phyloP scores from a whole-genome alignment of 2,329 filamentous ascomycete species.

The Calonectria crousiana region DNA sequence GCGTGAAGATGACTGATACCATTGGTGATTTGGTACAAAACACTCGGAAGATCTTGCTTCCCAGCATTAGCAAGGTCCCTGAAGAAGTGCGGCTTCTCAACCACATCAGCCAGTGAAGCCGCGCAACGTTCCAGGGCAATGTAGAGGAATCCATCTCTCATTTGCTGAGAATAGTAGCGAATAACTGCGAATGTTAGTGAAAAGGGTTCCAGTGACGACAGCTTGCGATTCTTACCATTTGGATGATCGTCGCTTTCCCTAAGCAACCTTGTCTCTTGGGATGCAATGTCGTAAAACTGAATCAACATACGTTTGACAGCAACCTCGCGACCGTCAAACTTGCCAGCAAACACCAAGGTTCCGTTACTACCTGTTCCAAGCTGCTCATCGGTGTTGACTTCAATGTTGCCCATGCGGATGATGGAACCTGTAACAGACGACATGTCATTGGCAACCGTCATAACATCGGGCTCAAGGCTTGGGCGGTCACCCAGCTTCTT shows the following conservation, averaged over 20 bases:
- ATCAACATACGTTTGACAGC: conserved; percentile 97
- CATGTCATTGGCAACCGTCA: conserved; percentile 68
- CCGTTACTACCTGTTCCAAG: conserved; percentile 90
- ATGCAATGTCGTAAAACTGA: conserved; percentile 95
- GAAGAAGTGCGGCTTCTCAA: conserved; percentile 79
- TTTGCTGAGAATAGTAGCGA: conserved; percentile 93
- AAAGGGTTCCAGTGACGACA: too few relatives aligned
- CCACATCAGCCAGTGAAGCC: conserved; percentile 90
- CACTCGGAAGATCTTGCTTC: conserved; percentile 80
- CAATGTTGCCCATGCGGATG: conserved; percentile 72
- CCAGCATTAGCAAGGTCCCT: conserved; percentile 78
- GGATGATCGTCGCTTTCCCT: conserved; percentile 95
- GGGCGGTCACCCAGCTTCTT: conserved; percentile 68
- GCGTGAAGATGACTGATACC: conserved; percentile 91
- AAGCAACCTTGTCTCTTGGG: conserved; percentile 90
- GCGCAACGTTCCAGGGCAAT: conserved; percentile 96
- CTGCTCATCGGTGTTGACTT: conserved; percentile 73
- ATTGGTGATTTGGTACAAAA: conserved; percentile 89
- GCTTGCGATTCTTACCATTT: conserved; percentile 67
- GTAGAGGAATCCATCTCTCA: conserved; percentile 90
- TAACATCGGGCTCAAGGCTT: conserved; percentile 72
- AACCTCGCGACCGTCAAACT: conserved; percentile 91
- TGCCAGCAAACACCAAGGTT: conserved; percentile 96
- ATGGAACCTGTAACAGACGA: conserved; percentile 70
- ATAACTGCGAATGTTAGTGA: conserved; percentile 72